These are phyloP conservation scores for Rhizopus stolonifer DNA, from an alignment of 371 early-diverging fungal genomes.

Conservation along the genomic window DNA sequence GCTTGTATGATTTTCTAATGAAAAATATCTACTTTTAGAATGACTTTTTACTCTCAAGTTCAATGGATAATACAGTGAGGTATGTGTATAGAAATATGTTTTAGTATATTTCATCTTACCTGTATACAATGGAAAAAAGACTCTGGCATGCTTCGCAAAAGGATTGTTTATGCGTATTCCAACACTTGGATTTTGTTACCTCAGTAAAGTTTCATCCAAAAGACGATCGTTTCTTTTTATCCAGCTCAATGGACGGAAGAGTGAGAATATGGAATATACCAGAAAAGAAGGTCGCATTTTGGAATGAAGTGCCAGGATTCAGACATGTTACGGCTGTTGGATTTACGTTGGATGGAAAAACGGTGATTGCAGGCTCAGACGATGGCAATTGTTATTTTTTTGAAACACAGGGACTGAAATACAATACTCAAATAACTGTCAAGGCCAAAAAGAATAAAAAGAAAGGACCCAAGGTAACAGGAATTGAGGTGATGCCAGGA, in stretches of 20 bases:
- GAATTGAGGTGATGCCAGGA: conserved; percentile 62
- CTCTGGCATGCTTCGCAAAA: conserved; percentile 77
- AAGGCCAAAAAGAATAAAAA: conserved; percentile 27
- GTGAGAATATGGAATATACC: conserved; percentile 83
- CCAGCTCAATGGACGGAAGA: conserved; percentile 77
- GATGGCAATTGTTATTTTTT: conserved; percentile 79
- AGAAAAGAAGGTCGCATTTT: conserved; percentile 71
- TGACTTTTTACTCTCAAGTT: conserved; percentile 79
- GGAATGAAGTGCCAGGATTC: conserved; percentile 72
- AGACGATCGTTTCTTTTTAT: conserved; percentile 80
- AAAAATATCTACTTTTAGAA: conserved; percentile 24
- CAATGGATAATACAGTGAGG: conserved; percentile 80
- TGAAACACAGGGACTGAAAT: conserved; percentile 72
- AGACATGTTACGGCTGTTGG: conserved; percentile 75
- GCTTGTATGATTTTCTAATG: no score
- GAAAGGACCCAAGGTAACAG: conserved; percentile 73
- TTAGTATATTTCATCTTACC: background rate
- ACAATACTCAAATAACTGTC: conserved; percentile 78
- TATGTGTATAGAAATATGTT: no score
- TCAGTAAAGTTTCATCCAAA: conserved; percentile 81
- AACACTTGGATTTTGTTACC: conserved; percentile 77
- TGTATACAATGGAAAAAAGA: conserved; percentile 31
- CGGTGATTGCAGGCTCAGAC: conserved; percentile 76
- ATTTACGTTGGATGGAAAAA: conserved; percentile 70
- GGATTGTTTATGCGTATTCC: conserved; percentile 77